Conservation (phyloP, 352 stramenopile species). For the Phytophthora megakarya region DNA sequence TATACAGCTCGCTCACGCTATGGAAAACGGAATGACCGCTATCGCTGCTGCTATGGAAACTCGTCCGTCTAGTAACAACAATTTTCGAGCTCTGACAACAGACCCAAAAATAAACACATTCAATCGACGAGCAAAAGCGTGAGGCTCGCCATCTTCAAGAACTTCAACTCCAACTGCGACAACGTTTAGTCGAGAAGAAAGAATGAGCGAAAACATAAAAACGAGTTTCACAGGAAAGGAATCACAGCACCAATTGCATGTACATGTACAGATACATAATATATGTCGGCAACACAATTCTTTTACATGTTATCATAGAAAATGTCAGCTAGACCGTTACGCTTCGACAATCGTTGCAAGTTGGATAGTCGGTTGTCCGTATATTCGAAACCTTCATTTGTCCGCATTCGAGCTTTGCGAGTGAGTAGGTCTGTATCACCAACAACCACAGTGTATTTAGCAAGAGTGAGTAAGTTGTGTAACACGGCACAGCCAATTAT, state of each 20-base stretch:
- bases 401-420: too few relatives aligned
- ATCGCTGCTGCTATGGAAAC: background rate
- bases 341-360: background rate
- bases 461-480: background rate
- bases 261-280: background rate
- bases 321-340: constrained; percentile 1
- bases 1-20: too few relatives aligned
- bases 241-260: background rate
- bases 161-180: background rate
- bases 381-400: background rate
- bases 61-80: background rate
- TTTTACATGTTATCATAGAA: background rate
- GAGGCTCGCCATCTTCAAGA: background rate
- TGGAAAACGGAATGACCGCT: background rate
- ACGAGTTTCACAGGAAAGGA: too few relatives aligned
- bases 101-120: background rate
- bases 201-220: too few relatives aligned
- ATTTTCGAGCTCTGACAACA: background rate
- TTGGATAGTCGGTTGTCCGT: background rate
- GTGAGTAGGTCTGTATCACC: background rate
- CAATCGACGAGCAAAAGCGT: background rate
- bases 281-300: background rate
- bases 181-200: background rate
- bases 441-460: too few relatives aligned
- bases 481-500: too few relatives aligned